Base-by-base conservation (phyloP, 2,329 filamentous ascomycete genomes). In the Didymella sp. region DNA sequence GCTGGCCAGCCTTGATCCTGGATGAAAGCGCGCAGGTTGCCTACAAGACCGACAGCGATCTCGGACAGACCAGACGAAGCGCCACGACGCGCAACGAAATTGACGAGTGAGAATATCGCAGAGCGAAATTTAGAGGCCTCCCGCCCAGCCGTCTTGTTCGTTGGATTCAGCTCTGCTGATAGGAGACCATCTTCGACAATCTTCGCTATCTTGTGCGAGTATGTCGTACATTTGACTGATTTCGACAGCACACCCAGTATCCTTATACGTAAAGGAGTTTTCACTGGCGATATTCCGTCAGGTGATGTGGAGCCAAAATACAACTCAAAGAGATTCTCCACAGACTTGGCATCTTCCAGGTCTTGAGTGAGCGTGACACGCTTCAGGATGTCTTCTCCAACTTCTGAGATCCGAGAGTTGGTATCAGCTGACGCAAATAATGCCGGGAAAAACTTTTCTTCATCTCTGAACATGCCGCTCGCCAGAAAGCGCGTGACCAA, bases 321-420 rank as follows among this genome's bases (percentile, higher is more conserved):
- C 1, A 92, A 82, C 4, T 82, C 77, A 66, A 92, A 93, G 2
- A 98, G 79, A 15, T 83, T 80, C 53, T 84, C 78, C 3, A 96
- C 81, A 2, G 92, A 76, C 1, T 73, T 65, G 9, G 80, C 68
- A 59, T 91, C 84, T 72, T 98, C 94, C 24, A 97, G 79, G 8
- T 90, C 87, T 8, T 90, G 84, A 1, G 86, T 80, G 9, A 85
- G 80, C 25, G 81, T 84, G 27, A 86, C 89, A 62, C 93, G 84
- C 76, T 97, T 99, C 62, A 98, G 77, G 45, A 96, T 85, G 67
- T 96, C 92, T 54, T 97, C 92, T 0, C 91, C 94, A n/a, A 91
- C 80, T n/a, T 89, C 87, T 11, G 90, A 87, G 33, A 97, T 87
- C 8, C 89, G 85, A 31, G 88, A 91, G 63, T 97, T 95, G 1